Percentiles rank a stretch among this genome's conserved stretches.
Evolutionary conservation across 306 rosid species (phyloP).

Genomic region (Cercis canadensis): DNA sequence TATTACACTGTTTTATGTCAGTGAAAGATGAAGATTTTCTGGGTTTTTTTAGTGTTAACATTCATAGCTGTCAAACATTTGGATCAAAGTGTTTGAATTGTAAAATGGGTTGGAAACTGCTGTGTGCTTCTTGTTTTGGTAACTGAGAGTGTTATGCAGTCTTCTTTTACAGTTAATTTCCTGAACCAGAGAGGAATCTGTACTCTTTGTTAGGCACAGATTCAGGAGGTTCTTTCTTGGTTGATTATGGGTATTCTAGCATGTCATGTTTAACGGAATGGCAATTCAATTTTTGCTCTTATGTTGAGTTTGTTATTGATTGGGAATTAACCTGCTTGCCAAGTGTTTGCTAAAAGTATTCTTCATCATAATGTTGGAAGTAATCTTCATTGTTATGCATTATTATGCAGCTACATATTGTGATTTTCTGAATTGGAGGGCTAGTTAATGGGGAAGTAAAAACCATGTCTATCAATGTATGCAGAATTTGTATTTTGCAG

Average conservation of each 20-base stretch:
- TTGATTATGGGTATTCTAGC: constrained; percentile 24
- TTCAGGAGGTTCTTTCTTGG: constrained; percentile 26
- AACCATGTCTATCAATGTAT: constrained; percentile 23
- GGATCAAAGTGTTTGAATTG: constrained; percentile 6
- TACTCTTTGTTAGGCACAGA: background rate
- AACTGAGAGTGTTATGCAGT: background rate
- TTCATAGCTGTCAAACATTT: constrained; percentile 27
- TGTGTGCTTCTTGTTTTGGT: constrained; percentile 33
- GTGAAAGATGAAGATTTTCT: constrained; percentile 30
- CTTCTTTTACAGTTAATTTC: constrained; percentile 14
- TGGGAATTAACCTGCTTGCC: constrained; percentile 21
- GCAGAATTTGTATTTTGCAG: constrained; percentile 42
- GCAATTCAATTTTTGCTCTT: constrained; percentile 21
- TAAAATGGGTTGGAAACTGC: constrained; percentile 27
- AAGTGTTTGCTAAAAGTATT: constrained; percentile 15
- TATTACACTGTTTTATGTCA: constrained; percentile 27
- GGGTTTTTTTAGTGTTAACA: constrained; percentile 22
- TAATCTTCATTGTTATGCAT: too few species aligned
- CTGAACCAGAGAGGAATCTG: constrained; percentile 26
- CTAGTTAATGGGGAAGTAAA: background rate
- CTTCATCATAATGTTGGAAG: background rate
- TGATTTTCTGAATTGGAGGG: background rate
- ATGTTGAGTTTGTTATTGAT: constrained; percentile 4
- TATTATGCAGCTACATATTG: constrained; percentile 1
- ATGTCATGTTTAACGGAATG: constrained; percentile 24